Conservation (phyloP, 306 rosid genomes). For the Trichosanthes truncata region DNA sequence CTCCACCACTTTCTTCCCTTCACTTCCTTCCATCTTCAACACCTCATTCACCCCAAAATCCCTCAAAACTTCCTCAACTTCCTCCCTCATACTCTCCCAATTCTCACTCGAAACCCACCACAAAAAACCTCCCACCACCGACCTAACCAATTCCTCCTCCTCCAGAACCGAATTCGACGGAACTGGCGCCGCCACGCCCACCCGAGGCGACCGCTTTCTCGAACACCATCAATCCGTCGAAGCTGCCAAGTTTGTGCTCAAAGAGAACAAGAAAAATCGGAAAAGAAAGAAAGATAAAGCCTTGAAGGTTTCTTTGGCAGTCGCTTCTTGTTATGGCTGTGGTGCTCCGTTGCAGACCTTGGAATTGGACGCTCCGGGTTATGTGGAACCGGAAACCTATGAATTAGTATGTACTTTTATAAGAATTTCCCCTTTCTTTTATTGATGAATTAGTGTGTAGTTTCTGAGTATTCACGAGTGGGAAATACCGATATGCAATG, state of each 20-base stretch:
- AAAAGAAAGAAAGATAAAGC: conserved; percentile 34
- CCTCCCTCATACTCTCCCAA: conserved; percentile 26
- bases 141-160: conserved; percentile 7
- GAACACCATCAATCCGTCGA: conserved; percentile 52
- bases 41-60: conserved; percentile 17
- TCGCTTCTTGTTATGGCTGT: conserved; percentile 69
- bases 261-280: conserved; percentile 32
- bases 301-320: conserved; percentile 30
- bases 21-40: conserved; percentile 27
- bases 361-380: conserved; percentile 68
- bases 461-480: not conserved
- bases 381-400: conserved; percentile 52
- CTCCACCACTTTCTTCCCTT: conserved; percentile 33
- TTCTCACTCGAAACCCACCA: conserved; percentile 16
- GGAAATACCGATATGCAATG: not conserved
- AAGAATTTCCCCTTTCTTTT: no score
- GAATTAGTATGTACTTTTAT: conserved; percentile 36
- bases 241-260: conserved; percentile 43
- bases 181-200: conserved; percentile 64
- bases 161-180: conserved; percentile 33
- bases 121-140: conserved; percentile 18
- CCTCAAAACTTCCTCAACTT: conserved; percentile 13
- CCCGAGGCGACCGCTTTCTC: conserved; percentile 72
- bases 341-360: conserved; percentile 84
- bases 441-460: not conserved